A percentile compares a stretch with the other conserved stretches of the same genome.
Evolutionary conservation across 768 basidiomycete genomes (phyloP).

Genomic region (Lactifluus pinguis): DNA sequence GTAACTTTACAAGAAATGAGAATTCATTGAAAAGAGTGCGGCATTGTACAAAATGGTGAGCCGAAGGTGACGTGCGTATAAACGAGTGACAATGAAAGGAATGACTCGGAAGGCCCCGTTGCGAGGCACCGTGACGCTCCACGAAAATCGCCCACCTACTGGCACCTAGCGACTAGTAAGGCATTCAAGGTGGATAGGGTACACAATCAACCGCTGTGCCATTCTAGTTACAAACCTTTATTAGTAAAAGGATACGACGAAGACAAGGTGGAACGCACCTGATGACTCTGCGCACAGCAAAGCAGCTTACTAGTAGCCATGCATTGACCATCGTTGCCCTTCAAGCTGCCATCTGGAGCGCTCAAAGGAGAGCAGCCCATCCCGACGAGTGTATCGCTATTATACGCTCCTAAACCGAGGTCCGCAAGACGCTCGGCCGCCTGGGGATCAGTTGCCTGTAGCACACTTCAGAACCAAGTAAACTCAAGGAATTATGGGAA

Average conservation of each 20-base stretch:
- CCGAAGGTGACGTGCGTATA: background rate
- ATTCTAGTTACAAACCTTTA: background rate
- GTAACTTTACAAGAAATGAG: too few relatives aligned
- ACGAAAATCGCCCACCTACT: too few relatives aligned
- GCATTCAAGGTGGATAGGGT: too few relatives aligned
- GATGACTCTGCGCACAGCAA: background rate
- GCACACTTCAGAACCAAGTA: background rate
- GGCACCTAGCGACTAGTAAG: too few relatives aligned
- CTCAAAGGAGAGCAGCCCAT: background rate
- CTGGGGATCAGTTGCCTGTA: background rate
- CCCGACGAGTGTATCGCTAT: background rate
- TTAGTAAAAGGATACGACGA: background rate
- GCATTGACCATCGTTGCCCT: background rate
- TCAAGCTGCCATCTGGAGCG: background rate
- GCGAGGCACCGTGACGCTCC: background rate
- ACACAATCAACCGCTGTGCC: background rate
- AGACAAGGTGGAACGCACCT: background rate
- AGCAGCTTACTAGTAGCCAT: too few relatives aligned
- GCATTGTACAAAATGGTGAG: background rate
- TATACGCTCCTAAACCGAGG: background rate
- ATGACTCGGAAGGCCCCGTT: background rate
- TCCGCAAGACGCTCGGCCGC: background rate
- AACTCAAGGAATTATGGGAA: background rate
- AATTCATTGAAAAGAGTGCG: background rate
- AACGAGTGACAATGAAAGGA: constrained; percentile 11